A percentile compares a stretch with the other conserved stretches of the same genome.
phyloP scores from a whole-genome alignment of 495 filamentous ascomycete species.

The Xylaria palmicola region DNA sequence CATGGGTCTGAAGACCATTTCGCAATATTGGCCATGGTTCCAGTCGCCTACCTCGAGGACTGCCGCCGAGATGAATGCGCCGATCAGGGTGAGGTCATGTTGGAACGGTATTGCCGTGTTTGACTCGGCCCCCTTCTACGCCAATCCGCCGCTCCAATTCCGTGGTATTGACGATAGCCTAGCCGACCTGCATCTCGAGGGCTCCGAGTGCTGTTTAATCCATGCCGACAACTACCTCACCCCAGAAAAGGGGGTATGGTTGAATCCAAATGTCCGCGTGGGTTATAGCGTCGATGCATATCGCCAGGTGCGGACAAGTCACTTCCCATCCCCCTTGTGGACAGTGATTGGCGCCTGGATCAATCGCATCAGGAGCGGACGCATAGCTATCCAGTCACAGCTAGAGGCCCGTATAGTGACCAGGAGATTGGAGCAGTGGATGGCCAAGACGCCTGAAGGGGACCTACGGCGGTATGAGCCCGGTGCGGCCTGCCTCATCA shows the following conservation, averaged over 20 bases:
- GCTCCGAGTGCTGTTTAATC: constrained; percentile 79
- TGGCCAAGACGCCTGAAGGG: constrained; percentile 30
- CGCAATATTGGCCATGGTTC: constrained; percentile 73
- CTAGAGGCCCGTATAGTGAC: constrained; percentile 41
- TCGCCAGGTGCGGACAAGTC: constrained; percentile 44
- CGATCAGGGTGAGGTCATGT: constrained; percentile 71
- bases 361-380: constrained; percentile 58
- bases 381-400: constrained; percentile 30
- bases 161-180: constrained; percentile 70
- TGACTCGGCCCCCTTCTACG: constrained; percentile 54
- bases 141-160: constrained; percentile 54
- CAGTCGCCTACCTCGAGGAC: constrained; percentile 56
- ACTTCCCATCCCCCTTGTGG: constrained; percentile 33
- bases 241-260: constrained; percentile 59
- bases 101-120: constrained; percentile 76
- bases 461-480: constrained; percentile 45
- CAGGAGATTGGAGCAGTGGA: constrained; percentile 42
- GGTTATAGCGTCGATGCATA: constrained; percentile 64
- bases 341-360: constrained; percentile 47
- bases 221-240: constrained; percentile 69
- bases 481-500: constrained; percentile 67
- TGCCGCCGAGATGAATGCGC: constrained; percentile 52
- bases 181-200: constrained; percentile 68
- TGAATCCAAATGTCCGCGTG: constrained; percentile 79
- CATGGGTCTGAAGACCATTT: constrained; percentile 55